phyloP scores from a whole-genome alignment of 192 early-diverging fungal species.

The Spizellomyces punctatus region DNA sequence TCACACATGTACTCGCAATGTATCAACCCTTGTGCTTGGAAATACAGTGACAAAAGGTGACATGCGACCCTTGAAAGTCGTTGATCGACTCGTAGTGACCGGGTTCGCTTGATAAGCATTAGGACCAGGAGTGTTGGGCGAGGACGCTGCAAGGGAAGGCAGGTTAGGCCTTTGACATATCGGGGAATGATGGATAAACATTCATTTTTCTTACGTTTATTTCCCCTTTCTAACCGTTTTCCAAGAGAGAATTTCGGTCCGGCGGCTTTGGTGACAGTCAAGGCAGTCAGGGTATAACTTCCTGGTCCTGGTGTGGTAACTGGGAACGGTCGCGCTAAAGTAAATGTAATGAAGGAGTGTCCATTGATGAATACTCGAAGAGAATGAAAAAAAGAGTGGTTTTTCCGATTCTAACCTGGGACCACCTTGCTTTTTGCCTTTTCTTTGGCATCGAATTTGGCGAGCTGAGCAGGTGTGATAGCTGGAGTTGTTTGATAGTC shows the following conservation, averaged over 20 bases:
- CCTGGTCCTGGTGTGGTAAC: conserved; percentile 52
- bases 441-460: conserved; percentile 4
- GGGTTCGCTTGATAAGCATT: conserved; percentile 43
- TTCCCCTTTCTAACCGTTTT: background rate
- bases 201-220: background rate
- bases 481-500: conserved; percentile 43
- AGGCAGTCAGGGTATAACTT: conserved; percentile 34
- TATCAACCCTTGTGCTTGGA: conserved; percentile 49
- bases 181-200: background rate
- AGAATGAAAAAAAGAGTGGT: no score
- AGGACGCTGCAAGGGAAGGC: conserved; percentile 1
- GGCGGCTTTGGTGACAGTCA: conserved; percentile 24
- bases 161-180: background rate
- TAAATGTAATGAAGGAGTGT: no score
- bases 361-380: no score
- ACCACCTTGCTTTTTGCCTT: background rate
- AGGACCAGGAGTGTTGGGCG: conserved; percentile 42
- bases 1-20: conserved; percentile 34
- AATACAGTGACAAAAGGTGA: conserved; percentile 55
- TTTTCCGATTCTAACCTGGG: background rate
- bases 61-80: conserved; percentile 51
- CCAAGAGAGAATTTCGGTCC: conserved; percentile 50
- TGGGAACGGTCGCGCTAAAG: background rate
- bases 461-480: conserved; percentile 36
- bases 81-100: conserved; percentile 17